Conservation (phyloP, 345 rosid genomes). For the Populus euphratica region DNA sequence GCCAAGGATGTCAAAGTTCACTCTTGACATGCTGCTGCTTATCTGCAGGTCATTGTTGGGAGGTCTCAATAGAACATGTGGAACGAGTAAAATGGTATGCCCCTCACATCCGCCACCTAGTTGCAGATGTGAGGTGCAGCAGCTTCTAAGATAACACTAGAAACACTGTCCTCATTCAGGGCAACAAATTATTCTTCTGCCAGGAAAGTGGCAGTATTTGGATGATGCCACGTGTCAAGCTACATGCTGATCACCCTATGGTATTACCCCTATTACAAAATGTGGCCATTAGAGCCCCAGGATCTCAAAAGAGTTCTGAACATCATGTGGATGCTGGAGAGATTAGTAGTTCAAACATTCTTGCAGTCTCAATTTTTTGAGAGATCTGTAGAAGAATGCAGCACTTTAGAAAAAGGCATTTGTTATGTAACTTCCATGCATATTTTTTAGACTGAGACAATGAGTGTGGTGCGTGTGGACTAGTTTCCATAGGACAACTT, state of each 20-base stretch:
- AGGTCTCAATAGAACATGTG: constrained; percentile 55
- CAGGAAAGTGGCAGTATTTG: not conserved
- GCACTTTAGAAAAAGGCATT: no score
- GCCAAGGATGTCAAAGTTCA: not conserved
- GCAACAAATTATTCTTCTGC: not conserved
- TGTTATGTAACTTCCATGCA: no score
- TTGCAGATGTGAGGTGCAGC: constrained; percentile 74
- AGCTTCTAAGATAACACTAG: constrained; percentile 2
- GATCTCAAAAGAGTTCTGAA: no score
- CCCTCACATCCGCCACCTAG: constrained; percentile 88
- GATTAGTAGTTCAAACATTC: no score
- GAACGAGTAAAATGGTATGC: constrained; percentile 97
- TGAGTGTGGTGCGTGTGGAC: no score
- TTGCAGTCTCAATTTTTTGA: no score
- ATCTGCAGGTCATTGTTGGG: constrained; percentile 68
- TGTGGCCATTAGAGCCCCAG: not conserved
- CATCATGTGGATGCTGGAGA: no score
- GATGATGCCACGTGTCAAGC: not conserved
- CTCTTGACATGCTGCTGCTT: constrained; percentile 7
- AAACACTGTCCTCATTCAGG: not conserved
- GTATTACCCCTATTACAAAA: not conserved
- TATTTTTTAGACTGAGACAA: no score
- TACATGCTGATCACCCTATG: not conserved
- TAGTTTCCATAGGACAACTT: not conserved
- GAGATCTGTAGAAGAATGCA: no score